Conservation (phyloP, 2,329 filamentous ascomycete species). For the Trichoderma harzianum region DNA sequence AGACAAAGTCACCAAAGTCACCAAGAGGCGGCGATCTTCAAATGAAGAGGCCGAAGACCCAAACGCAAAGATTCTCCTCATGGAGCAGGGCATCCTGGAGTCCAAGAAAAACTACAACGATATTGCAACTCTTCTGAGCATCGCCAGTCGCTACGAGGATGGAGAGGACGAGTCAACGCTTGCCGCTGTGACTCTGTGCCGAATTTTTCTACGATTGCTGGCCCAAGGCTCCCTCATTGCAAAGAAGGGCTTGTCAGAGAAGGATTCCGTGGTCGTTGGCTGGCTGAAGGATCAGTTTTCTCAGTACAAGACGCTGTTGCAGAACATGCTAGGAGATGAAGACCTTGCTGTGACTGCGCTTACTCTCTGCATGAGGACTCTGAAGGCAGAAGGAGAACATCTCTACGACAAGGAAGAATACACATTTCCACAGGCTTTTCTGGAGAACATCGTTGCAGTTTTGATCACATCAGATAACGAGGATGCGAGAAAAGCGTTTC, state of each 20-base stretch:
- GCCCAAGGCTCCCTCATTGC: constrained; percentile 67
- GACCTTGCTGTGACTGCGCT: constrained; percentile 67
- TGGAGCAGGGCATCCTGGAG: constrained; percentile 79
- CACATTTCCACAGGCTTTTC: constrained; percentile 65
- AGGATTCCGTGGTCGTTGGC: constrained; percentile 68
- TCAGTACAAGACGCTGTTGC: constrained; percentile 65
- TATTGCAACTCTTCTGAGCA: constrained; percentile 68
- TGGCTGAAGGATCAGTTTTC: constrained; percentile 76
- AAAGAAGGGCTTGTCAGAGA: constrained; percentile 63
- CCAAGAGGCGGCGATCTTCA: constrained; percentile 52
- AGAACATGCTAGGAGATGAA: constrained; percentile 59
- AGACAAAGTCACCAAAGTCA: constrained; percentile 30
- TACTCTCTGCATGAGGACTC: constrained; percentile 75
- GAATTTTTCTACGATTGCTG: constrained; percentile 79
- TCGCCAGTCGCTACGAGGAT: constrained; percentile 45
- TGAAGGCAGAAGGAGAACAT: constrained; percentile 73
- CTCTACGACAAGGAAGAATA: constrained; percentile 59
- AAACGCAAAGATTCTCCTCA: constrained; percentile 64
- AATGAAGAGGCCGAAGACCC: constrained; percentile 48
- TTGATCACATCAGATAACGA: constrained; percentile 58
- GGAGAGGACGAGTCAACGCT: constrained; percentile 56
- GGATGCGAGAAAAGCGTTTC: constrained; percentile 66
- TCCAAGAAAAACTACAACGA: constrained; percentile 92
- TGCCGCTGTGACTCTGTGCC: constrained; percentile 76
- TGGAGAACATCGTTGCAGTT: constrained; percentile 61